Evolutionary conservation across 768 basidiomycete genomes (phyloP).

Genomic region (Suillus placidus): DNA sequence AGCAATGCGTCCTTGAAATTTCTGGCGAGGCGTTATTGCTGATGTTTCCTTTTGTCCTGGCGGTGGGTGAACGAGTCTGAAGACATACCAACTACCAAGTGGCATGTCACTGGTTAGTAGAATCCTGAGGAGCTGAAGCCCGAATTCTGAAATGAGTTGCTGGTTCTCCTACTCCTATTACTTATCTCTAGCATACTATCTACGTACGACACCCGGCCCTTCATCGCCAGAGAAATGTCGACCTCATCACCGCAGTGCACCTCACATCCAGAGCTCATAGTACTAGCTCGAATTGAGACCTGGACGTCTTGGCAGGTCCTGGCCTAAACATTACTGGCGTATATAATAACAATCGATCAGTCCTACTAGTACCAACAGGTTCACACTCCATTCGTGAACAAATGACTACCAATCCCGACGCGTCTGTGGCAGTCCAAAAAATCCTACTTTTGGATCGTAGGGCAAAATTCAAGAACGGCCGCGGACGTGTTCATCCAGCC

Average conservation of each 20-base stretch:
- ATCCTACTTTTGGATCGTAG: background rate
- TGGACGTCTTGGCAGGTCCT: too few relatives aligned
- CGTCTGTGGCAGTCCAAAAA: background rate
- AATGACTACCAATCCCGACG: too few relatives aligned
- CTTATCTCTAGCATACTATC: background rate
- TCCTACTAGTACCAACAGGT: background rate
- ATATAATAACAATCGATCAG: background rate
- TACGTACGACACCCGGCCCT: background rate
- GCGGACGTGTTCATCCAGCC: slow-evolving; percentile 41
- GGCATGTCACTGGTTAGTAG: background rate
- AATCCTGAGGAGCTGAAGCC: background rate
- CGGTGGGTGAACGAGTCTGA: too few relatives aligned
- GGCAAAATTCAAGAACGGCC: slow-evolving; percentile 5
- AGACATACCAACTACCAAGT: background rate
- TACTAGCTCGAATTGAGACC: too few relatives aligned
- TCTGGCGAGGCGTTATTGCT: background rate
- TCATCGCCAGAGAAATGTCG: too few relatives aligned
- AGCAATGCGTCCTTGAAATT: background rate
- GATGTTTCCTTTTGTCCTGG: background rate
- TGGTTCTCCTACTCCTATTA: background rate
- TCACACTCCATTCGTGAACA: background rate
- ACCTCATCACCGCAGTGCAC: background rate
- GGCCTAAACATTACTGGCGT: too few relatives aligned
- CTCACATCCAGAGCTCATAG: too few relatives aligned
- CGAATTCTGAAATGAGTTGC: background rate